These are phyloP conservation scores for Colletotrichum cuscutae DNA, from an alignment of 2,329 filamentous ascomycete species.

Conservation along the genomic window DNA sequence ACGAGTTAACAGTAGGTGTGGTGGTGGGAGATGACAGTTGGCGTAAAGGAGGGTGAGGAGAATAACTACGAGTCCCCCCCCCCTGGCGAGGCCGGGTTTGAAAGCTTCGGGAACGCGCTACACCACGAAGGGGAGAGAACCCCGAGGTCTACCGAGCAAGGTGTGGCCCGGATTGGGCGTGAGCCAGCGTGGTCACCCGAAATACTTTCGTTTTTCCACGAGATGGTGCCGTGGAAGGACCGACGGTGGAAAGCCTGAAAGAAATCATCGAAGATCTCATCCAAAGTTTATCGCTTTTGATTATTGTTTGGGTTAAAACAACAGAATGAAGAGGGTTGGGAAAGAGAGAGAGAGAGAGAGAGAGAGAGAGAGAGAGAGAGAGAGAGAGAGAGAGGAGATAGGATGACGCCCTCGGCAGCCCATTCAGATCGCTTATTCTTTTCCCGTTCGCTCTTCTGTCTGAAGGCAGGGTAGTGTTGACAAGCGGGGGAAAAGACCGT, in stretches of 20 bases:
- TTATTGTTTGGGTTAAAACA: background rate
- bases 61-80: background rate
- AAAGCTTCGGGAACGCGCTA: slow-evolving; percentile 16
- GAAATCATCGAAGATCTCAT: background rate
- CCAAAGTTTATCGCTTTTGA: background rate
- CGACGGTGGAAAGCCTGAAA: slow-evolving; percentile 3
- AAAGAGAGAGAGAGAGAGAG: background rate
- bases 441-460: background rate
- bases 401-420: slow-evolving; percentile 15
- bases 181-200: background rate
- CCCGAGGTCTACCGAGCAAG: slow-evolving; percentile 10
- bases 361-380: no score
- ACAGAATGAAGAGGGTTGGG: background rate
- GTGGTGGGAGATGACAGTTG: slow-evolving; percentile 4
- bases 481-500: slow-evolving; percentile 14
- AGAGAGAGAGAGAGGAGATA: background rate
- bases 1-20: background rate
- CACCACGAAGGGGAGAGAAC: slow-evolving; percentile 1
- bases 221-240: slow-evolving; percentile 32
- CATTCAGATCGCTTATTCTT: background rate
- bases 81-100: background rate
- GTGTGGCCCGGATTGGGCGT: background rate
- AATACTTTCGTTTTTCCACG: slow-evolving; percentile 1
- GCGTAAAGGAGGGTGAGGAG: slow-evolving; percentile 16
- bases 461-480: slow-evolving; percentile 7